phyloP scores from a whole-genome alignment of 768 basidiomycete species.

The Termitomyces sp. region DNA sequence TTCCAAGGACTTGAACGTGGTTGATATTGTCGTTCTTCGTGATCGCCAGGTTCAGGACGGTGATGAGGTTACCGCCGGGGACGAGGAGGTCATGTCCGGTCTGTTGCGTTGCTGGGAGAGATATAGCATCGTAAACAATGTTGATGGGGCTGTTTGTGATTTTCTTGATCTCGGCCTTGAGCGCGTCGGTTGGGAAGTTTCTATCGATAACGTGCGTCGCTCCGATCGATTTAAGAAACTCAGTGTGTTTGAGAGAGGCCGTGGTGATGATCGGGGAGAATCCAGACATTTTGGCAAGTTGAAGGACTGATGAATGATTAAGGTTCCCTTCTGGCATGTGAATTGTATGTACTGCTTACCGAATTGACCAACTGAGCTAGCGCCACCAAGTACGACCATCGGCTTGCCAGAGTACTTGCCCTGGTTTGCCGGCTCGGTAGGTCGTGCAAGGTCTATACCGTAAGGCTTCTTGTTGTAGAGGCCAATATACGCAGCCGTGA shows the following conservation, averaged over 20 bases:
- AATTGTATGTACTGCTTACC: slow-evolving; percentile 10
- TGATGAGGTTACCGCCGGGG: slow-evolving; percentile 30
- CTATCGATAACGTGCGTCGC: slow-evolving; percentile 35
- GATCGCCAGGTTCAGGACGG: slow-evolving; percentile 30
- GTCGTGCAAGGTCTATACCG: slow-evolving; percentile 23
- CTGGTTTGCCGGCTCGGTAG: slow-evolving; percentile 18
- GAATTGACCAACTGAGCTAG: slow-evolving; percentile 25
- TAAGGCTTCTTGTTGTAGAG: slow-evolving; percentile 25
- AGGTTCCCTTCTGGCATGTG: background rate
- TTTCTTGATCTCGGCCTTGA: slow-evolving; percentile 23
- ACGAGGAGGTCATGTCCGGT: slow-evolving; percentile 24
- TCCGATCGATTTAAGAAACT: slow-evolving; percentile 29
- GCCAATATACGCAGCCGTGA: slow-evolving; percentile 33
- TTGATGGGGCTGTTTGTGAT: slow-evolving; percentile 18
- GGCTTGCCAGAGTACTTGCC: slow-evolving; percentile 28
- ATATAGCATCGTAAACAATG: slow-evolving; percentile 27
- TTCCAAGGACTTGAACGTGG: slow-evolving; percentile 9
- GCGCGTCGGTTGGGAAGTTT: slow-evolving; percentile 6
- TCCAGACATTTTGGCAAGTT: slow-evolving; percentile 36
- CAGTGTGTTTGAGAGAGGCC: slow-evolving; percentile 30
- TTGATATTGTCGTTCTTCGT: slow-evolving; percentile 28
- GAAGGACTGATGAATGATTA: slow-evolving; percentile 24
- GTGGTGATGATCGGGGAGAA: slow-evolving; percentile 39
- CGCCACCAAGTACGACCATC: slow-evolving; percentile 26
- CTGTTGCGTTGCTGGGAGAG: slow-evolving; percentile 19